phyloP scores from a whole-genome alignment of 805 yeast genomes.

The Saturnispora saitoi region DNA sequence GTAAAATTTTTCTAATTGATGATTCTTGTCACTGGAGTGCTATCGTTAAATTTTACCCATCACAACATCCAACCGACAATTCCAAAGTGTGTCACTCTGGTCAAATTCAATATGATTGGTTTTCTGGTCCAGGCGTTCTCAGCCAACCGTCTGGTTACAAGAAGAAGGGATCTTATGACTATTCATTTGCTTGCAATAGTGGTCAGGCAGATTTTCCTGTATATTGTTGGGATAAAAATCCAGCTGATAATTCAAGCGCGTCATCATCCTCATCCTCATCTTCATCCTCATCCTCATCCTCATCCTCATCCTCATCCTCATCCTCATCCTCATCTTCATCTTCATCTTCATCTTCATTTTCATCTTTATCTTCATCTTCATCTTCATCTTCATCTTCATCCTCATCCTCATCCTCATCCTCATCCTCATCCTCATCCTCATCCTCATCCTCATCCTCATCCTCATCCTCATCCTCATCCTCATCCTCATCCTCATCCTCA shows the following conservation, averaged over 20 bases:
- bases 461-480: neutral
- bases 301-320: neutral
- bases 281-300: neutral
- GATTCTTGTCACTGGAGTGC: slow-evolving; percentile 21
- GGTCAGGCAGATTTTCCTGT: slow-evolving; percentile 20
- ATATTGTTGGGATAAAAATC: slow-evolving; percentile 16
- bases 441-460: slow-evolving; percentile 3
- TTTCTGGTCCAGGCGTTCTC: slow-evolving; percentile 13
- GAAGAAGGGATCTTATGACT: slow-evolving; percentile 12
- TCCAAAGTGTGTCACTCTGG: slow-evolving; percentile 17
- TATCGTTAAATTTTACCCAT: slow-evolving; percentile 16
- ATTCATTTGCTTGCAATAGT: slow-evolving; percentile 17
- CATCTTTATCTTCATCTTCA: neutral
- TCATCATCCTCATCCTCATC: neutral
- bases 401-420: neutral
- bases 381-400: neutral
- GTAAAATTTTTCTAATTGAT: slow-evolving; percentile 13
- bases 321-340: slow-evolving; percentile 1
- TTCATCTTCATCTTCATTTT: neutral
- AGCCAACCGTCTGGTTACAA: slow-evolving; percentile 4
- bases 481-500: too few relatives aligned
- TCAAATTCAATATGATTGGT: slow-evolving; percentile 25
- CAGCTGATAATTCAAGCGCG: neutral
- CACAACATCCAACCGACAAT: slow-evolving; percentile 11
- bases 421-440: neutral